phyloP scores from a whole-genome alignment of 148 eudicot genomes.

The Cornus suecica region DNA sequence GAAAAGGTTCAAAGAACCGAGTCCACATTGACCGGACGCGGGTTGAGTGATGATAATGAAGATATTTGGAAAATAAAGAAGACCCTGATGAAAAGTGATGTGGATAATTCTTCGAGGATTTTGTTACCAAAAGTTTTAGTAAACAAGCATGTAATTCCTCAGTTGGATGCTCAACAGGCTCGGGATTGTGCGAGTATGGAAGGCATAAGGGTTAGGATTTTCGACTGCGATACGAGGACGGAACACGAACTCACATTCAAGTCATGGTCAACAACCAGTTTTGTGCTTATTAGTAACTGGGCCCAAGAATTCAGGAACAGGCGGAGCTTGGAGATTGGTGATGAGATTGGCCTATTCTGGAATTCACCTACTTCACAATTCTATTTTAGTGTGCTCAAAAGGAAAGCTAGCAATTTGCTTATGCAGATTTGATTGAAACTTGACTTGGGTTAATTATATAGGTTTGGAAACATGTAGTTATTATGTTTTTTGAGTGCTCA shows the following conservation, averaged over 20 bases:
- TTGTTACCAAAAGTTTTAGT: background rate
- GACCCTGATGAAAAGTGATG: constrained; percentile 2
- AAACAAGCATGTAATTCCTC: background rate
- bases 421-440: too few relatives aligned
- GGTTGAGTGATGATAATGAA: background rate
- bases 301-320: background rate
- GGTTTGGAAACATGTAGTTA: too few relatives aligned
- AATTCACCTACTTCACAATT: background rate
- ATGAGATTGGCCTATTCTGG: constrained; percentile 18
- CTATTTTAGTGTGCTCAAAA: constrained; percentile 5
- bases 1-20: too few relatives aligned
- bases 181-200: background rate
- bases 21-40: background rate
- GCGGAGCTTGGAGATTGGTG: background rate
- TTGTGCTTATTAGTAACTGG: constrained; percentile 4
- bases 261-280: constrained; percentile 2
- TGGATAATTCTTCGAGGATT: background rate
- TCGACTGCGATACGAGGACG: background rate
- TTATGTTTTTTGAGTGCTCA: too few relatives aligned
- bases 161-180: background rate
- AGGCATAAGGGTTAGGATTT: background rate
- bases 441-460: too few relatives aligned
- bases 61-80: constrained; percentile 13
- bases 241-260: background rate
- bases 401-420: background rate